Conservation (phyloP, 2,329 filamentous ascomycete species). For the Sporothrix schenckii region DNA sequence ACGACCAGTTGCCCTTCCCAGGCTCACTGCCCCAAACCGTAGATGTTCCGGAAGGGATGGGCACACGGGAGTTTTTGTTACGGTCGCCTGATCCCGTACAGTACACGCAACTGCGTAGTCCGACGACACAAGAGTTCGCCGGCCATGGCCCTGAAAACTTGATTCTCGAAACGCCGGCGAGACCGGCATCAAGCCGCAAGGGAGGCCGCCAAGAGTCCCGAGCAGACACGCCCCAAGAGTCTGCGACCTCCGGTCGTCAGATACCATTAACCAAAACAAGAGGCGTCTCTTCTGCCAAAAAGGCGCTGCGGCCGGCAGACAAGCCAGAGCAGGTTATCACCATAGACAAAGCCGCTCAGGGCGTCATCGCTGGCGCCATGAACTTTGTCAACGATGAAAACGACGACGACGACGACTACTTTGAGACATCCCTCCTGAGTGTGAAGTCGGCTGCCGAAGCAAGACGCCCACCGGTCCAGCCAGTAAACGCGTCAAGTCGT, state of each 20-base stretch:
- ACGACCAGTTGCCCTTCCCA: constrained; percentile 22
- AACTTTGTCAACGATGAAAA: not conserved
- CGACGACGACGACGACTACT: constrained; percentile 21
- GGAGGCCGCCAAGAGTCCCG: not conserved
- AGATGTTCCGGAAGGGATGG: constrained; percentile 26
- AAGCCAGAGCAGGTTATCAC: not conserved
- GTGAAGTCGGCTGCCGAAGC: constrained; percentile 15
- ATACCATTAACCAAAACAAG: too few species aligned
- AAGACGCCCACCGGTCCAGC: not conserved
- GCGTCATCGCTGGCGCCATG: not conserved
- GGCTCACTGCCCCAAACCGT: constrained; percentile 23
- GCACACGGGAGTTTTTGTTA: constrained; percentile 24
- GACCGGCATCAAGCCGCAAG: not conserved
- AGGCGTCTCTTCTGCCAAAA: not conserved
- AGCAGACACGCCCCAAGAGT: not conserved
- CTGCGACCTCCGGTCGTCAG: not conserved
- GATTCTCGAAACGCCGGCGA: constrained; percentile 9
- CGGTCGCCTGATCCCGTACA: not conserved
- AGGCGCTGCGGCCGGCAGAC: not conserved
- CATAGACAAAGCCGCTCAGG: not conserved
- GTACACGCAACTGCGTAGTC: not conserved
- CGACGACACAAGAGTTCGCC: not conserved
- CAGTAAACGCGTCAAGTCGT: not conserved
- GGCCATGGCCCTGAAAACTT: not conserved
- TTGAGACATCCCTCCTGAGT: constrained; percentile 24